Conservation (phyloP, 768 basidiomycete species). For the Astraeus odoratus region DNA sequence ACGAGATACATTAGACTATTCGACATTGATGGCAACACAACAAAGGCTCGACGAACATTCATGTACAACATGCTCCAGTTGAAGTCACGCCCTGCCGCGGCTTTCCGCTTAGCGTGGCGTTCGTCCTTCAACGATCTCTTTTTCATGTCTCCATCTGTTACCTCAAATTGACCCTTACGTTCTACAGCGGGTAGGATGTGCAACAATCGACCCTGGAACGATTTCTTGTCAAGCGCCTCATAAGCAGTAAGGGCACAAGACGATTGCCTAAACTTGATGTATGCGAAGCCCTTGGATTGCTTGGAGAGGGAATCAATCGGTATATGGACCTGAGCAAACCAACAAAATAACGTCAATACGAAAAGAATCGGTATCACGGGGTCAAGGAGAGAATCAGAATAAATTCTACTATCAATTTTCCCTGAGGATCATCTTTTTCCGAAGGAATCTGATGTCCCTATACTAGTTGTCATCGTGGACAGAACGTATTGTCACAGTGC, state of each 20-base stretch:
- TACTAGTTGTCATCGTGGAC: conserved; percentile 33
- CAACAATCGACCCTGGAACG: conserved; percentile 87
- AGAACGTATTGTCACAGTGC: not conserved
- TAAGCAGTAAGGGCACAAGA: conserved; percentile 61
- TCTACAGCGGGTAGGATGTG: conserved; percentile 87
- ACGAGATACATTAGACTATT: conserved; percentile 17
- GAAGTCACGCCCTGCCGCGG: conserved; percentile 68
- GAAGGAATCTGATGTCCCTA: conserved; percentile 45
- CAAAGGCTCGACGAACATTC: conserved; percentile 66
- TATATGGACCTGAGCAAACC: conserved; percentile 44
- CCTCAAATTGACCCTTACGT: conserved; percentile 41
- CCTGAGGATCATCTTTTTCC: conserved; percentile 42
- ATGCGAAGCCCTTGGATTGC: conserved; percentile 56
- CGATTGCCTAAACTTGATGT: conserved; percentile 43
- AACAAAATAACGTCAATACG: not conserved
- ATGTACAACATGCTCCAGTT: conserved; percentile 95
- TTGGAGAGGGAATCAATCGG: conserved; percentile 42
- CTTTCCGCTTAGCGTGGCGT: conserved; percentile 52
- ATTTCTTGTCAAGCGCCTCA: conserved; percentile 68
- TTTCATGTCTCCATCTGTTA: conserved; percentile 35
- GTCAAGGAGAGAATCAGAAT: conserved; percentile 36
- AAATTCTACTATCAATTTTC: conserved; percentile 58
- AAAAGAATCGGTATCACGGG: not conserved
- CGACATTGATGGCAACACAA: conserved; percentile 11
- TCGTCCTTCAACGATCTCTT: conserved; percentile 56